A percentile compares a stretch with the other conserved stretches of the same genome.
Evolutionary conservation across 768 basidiomycete genomes (phyloP).

Genomic region (Pholiota molesta): DNA sequence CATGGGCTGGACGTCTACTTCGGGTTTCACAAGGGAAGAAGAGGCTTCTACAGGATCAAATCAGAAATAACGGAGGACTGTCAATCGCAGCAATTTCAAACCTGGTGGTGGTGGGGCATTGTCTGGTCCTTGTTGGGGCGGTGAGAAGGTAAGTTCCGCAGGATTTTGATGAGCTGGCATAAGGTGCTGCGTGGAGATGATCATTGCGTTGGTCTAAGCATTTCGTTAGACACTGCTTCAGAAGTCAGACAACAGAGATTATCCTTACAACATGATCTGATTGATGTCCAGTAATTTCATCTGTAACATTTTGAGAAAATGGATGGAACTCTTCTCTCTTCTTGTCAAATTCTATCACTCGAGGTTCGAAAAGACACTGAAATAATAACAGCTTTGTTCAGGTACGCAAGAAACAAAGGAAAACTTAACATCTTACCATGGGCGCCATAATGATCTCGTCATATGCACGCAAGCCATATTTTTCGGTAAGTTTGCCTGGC

Average conservation of each 20-base stretch:
- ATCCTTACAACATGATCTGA: slow-evolving; percentile 53
- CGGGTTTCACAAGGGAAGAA: slow-evolving; percentile 21
- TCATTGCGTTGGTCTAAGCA: slow-evolving; percentile 84
- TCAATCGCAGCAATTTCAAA: slow-evolving; percentile 3
- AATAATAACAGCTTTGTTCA: background rate
- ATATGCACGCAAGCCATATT: slow-evolving; percentile 89
- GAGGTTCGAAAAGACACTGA: slow-evolving; percentile 92
- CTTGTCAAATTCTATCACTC: slow-evolving; percentile 86
- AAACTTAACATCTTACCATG: slow-evolving; percentile 59
- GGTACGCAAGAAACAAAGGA: slow-evolving; percentile 2
- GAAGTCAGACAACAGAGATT: slow-evolving; percentile 2
- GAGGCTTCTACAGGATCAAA: slow-evolving; percentile 12
- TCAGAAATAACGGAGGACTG: background rate
- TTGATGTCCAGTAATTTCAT: slow-evolving; percentile 69
- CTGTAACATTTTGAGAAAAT: slow-evolving; percentile 66
- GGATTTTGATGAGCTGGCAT: slow-evolving; percentile 38
- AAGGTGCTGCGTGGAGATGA: slow-evolving; percentile 86
- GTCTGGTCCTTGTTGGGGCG: slow-evolving; percentile 20
- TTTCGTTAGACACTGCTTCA: slow-evolving; percentile 5
- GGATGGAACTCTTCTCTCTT: slow-evolving; percentile 59
- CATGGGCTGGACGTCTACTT: slow-evolving; percentile 28
- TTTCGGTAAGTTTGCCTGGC: slow-evolving; percentile 76
- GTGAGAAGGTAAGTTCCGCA: slow-evolving; percentile 25
- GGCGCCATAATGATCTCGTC: slow-evolving; percentile 96
- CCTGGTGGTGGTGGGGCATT: slow-evolving; percentile 19